Conservation (phyloP, 768 basidiomycete genomes). For the Phylloporus sp. region DNA sequence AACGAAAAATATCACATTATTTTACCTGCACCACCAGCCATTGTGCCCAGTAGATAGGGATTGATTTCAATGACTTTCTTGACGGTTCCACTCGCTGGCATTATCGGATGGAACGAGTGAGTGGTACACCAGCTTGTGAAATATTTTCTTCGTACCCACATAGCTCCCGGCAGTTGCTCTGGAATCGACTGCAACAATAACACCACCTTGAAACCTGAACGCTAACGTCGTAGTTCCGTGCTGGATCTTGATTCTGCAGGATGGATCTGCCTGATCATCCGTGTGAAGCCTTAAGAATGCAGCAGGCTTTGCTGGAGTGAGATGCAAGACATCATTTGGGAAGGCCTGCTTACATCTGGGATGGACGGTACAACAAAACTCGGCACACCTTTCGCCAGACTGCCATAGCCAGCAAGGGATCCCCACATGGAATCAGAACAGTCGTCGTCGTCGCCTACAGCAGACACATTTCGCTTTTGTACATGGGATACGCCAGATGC, state of each 20-base stretch:
- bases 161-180: constrained; percentile 97
- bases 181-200: constrained; percentile 99
- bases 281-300: constrained; percentile 91
- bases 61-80: constrained; percentile 99
- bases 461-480: constrained; percentile 40
- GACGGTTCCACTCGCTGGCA: constrained; percentile 87
- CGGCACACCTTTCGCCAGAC: constrained; percentile 65
- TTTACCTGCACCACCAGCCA: constrained; percentile 97
- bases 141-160: constrained; percentile 60
- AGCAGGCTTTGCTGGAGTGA: constrained; percentile 58
- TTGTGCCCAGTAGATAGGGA: constrained; percentile 96
- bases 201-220: constrained; percentile 94
- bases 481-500: constrained; percentile 50
- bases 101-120: not conserved
- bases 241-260: constrained; percentile 95
- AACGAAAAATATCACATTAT: constrained; percentile 12
- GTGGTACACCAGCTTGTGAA: not conserved
- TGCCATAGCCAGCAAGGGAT: constrained; percentile 79
- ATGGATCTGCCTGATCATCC: constrained; percentile 91
- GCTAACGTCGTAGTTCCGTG: constrained; percentile 98
- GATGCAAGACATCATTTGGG: not conserved
- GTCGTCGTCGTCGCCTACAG: constrained; percentile 58
- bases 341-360: constrained; percentile 57
- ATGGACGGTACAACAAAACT: constrained; percentile 70
- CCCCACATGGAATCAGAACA: constrained; percentile 75